Evolutionary conservation across 345 rosid species (phyloP).

Genomic region (Acer campestre): DNA sequence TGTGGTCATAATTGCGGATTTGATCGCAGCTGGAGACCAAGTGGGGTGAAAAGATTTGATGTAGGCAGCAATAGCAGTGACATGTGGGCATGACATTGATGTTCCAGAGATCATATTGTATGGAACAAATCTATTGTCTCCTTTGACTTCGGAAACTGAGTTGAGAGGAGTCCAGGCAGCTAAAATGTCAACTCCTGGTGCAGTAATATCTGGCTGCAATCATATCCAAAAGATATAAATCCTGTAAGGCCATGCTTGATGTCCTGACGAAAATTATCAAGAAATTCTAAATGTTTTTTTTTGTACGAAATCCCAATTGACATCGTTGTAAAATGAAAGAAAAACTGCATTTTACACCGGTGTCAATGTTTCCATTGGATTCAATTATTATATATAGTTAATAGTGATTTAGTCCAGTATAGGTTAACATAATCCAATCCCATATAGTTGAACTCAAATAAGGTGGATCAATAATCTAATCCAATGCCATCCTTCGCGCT

Average conservation of each 20-base stretch:
- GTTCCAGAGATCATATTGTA: constrained; percentile 51
- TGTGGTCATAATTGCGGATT: constrained; percentile 45
- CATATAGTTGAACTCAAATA: no score
- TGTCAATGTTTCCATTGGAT: no score
- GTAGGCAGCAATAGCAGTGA: constrained; percentile 49
- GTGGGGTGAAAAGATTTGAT: constrained; percentile 40
- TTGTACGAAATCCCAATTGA: no score
- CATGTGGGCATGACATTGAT: constrained; percentile 67
- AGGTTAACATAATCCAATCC: no score
- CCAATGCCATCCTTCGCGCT: no score
- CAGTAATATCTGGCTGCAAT: constrained; percentile 62
- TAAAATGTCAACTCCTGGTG: constrained; percentile 55
- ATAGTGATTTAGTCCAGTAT: no score
- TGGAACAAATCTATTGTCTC: constrained; percentile 31
- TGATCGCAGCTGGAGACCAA: constrained; percentile 46
- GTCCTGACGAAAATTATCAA: no score
- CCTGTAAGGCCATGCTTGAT: neutral
- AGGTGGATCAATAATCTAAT: no score
- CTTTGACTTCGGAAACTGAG: neutral
- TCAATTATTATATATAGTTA: no score
- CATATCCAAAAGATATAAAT: neutral
- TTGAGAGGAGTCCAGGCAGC: constrained; percentile 48
- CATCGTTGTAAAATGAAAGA: no score
- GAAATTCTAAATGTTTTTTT: no score
- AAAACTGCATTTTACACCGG: no score